phyloP scores from a whole-genome alignment of 805 yeast species.

The Cyberlindnera saturnus region DNA sequence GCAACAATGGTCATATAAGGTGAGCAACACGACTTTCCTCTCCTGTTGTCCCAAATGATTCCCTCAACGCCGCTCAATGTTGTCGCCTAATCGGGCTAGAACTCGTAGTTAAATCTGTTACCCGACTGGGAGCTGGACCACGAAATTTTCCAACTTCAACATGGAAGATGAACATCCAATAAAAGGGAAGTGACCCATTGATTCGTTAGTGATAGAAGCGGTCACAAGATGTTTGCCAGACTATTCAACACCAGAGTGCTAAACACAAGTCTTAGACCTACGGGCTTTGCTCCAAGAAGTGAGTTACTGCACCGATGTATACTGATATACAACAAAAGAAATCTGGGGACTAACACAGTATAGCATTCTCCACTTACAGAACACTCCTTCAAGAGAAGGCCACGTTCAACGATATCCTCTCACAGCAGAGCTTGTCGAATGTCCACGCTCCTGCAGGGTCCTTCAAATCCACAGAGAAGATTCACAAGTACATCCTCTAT shows the following conservation, averaged over 20 bases:
- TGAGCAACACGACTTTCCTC: too few relatives aligned
- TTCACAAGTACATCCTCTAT: constrained; percentile 66
- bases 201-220: neutral
- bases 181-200: neutral
- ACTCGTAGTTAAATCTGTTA: too few relatives aligned
- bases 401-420: neutral
- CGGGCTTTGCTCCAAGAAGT: constrained; percentile 6
- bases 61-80: too few relatives aligned
- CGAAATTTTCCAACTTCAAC: too few relatives aligned
- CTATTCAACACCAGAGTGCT: constrained; percentile 2
- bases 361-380: neutral
- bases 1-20: too few relatives aligned
- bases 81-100: too few relatives aligned
- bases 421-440: constrained; percentile 5
- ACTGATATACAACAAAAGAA: too few relatives aligned
- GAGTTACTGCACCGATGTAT: neutral
- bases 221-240: constrained; percentile 6
- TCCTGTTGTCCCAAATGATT: too few relatives aligned
- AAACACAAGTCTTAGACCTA: constrained; percentile 2
- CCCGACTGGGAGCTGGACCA: too few relatives aligned
- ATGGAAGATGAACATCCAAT: too few relatives aligned
- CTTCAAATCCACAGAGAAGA: constrained; percentile 20
- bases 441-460: constrained; percentile 8
- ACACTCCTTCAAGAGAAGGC: neutral
- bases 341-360: constrained; percentile 3